These are phyloP conservation scores for Xylariaceae sp. DNA, from an alignment of 2,329 filamentous ascomycete genomes.

Conservation along the genomic window DNA sequence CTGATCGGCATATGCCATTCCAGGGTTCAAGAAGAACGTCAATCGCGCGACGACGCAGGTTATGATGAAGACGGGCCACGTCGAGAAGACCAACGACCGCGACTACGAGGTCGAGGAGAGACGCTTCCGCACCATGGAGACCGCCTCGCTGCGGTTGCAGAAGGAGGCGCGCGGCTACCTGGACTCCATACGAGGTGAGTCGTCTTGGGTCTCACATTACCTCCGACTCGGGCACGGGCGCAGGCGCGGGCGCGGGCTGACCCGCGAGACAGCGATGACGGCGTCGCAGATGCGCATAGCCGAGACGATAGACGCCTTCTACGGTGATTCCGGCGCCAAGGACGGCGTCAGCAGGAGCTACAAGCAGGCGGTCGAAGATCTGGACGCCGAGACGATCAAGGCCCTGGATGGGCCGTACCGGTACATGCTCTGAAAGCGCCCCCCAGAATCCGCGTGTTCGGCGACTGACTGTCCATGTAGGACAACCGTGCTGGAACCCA, in stretches of 20 bases:
- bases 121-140: conserved; percentile 95
- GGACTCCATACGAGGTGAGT: conserved; percentile 78
- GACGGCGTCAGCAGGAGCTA: conserved; percentile 96
- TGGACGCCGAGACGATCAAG: conserved; percentile 98
- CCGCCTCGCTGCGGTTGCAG: conserved; percentile 82
- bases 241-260: conserved; percentile 1
- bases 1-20: conserved; percentile 8
- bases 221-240: neutral
- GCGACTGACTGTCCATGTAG: too few species aligned
- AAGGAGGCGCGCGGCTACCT: conserved; percentile 98
- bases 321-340: conserved; percentile 88
- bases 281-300: conserved; percentile 99
- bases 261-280: conserved; percentile 68
- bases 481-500: conserved; percentile 90
- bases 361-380: conserved; percentile 95
- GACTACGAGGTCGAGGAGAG: conserved; percentile 98
- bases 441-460: too few species aligned
- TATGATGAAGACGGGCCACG: conserved; percentile 99
- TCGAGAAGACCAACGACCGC: conserved; percentile 96
- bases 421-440: too few species aligned
- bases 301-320: conserved; percentile 98
- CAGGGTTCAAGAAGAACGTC: conserved; percentile 92
- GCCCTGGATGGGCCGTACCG: conserved; percentile 93
- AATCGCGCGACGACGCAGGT: conserved; percentile 98
- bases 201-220: neutral